These are phyloP conservation scores for Hygrophoropsis aurantiaca DNA, from an alignment of 768 basidiomycete genomes.

Conservation along the genomic window DNA sequence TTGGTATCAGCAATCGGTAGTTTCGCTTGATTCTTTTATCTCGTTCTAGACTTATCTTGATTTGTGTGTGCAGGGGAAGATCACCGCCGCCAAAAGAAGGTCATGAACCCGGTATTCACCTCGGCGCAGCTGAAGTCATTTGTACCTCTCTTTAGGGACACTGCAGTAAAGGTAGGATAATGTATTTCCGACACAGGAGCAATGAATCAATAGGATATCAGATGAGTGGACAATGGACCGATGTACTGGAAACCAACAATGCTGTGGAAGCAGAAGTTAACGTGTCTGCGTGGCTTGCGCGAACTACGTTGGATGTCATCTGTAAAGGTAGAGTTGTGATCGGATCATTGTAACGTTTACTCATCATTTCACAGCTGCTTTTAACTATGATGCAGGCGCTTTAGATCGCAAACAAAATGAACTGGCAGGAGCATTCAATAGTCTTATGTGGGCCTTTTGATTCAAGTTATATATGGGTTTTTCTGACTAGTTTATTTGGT, in stretches of 20 bases:
- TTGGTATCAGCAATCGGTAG: slow-evolving; percentile 16
- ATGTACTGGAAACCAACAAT: slow-evolving; percentile 6
- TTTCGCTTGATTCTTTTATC: background rate
- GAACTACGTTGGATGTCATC: slow-evolving; percentile 27
- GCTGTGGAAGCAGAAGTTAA: slow-evolving; percentile 15
- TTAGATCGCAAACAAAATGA: slow-evolving; percentile 13
- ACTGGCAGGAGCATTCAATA: slow-evolving; percentile 12
- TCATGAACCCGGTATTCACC: slow-evolving; percentile 29
- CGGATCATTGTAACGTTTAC: background rate
- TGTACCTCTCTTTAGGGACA: slow-evolving; percentile 21
- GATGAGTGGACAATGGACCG: slow-evolving; percentile 22
- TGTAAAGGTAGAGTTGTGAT: slow-evolving; percentile 19
- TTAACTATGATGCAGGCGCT: slow-evolving; percentile 20
- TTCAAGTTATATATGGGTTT: background rate
- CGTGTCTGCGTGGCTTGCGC: slow-evolving; percentile 16
- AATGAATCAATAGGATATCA: slow-evolving; percentile 1
- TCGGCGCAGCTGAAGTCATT: slow-evolving; percentile 22
- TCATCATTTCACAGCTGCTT: slow-evolving; percentile 13
- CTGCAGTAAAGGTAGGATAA: slow-evolving; percentile 13
- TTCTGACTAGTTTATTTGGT: background rate
- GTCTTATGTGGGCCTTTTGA: slow-evolving; percentile 14
- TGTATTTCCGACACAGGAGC: background rate
- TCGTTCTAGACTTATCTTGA: background rate
- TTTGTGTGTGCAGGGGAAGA: slow-evolving; percentile 8
- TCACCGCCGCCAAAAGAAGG: slow-evolving; percentile 28